Evolutionary conservation across 2,329 filamentous ascomycete species (phyloP).

Genomic region (Hortaea sp.): DNA sequence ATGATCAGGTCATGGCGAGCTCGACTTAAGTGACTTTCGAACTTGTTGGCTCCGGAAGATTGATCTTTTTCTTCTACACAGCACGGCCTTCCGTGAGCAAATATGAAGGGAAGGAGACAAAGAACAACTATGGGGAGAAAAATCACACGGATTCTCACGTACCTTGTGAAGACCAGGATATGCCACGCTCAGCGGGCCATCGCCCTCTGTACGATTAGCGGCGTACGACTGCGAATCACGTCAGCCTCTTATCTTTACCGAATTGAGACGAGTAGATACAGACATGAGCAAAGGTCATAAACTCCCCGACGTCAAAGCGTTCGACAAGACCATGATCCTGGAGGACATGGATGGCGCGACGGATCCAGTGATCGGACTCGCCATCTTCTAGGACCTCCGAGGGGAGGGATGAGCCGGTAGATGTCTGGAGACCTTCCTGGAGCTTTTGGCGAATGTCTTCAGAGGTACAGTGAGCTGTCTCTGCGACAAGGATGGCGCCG

Average conservation of each 20-base stretch:
- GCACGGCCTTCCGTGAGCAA: neutral
- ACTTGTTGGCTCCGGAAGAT: neutral
- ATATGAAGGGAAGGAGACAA: too few relatives aligned
- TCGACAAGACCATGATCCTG: constrained; percentile 6
- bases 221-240: constrained; percentile 1
- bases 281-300: constrained; percentile 10
- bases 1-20: too few relatives aligned
- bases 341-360: constrained; percentile 5
- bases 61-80: neutral
- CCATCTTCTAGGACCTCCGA: constrained; percentile 1
- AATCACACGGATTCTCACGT: too few relatives aligned
- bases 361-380: constrained; percentile 9
- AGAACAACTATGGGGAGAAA: too few relatives aligned
- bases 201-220: constrained; percentile 5
- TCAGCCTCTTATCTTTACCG: too few relatives aligned
- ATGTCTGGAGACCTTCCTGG: constrained; percentile 4
- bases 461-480: constrained; percentile 4
- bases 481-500: constrained; percentile 9
- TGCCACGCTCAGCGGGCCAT: constrained; percentile 6
- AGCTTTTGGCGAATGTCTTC: constrained; percentile 3
- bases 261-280: neutral
- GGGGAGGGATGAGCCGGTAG: neutral
- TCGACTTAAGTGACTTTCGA: neutral
- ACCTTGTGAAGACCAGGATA: constrained; percentile 6
- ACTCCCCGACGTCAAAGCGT: constrained; percentile 9